Conservation (phyloP, 2,329 filamentous ascomycete genomes). For the Penicillium sumatraense region DNA sequence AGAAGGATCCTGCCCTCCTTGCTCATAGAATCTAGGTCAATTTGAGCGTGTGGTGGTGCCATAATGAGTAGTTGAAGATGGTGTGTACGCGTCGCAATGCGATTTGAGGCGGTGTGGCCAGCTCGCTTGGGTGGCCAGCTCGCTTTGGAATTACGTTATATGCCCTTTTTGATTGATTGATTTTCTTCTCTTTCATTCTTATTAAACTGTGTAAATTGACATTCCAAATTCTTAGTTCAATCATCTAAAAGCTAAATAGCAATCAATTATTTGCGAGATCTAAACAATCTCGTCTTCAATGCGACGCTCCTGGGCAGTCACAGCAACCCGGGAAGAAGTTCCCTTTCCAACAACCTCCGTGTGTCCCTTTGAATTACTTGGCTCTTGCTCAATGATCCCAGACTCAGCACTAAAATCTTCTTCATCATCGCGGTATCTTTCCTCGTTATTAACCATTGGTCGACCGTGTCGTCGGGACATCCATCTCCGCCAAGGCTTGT, state of each 20-base stretch:
- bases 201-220: neutral
- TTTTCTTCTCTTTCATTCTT: neutral
- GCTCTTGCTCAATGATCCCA: neutral
- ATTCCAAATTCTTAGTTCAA: too few species aligned
- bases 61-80: too few species aligned
- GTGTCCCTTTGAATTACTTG: neutral
- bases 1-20: slow-evolving; percentile 6
- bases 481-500: slow-evolving; percentile 76
- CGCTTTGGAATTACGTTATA: too few species aligned
- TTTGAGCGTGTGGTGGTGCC: slow-evolving; percentile 5
- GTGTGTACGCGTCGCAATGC: too few species aligned
- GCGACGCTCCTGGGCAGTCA: slow-evolving; percentile 18
- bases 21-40: neutral
- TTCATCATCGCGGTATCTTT: slow-evolving; percentile 26
- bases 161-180: too few species aligned
- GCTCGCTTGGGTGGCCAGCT: too few species aligned
- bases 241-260: neutral
- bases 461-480: slow-evolving; percentile 49
- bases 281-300: slow-evolving; percentile 23
- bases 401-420: neutral
- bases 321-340: slow-evolving; percentile 14
- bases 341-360: slow-evolving; percentile 16
- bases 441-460: slow-evolving; percentile 24
- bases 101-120: too few species aligned
- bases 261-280: neutral